A percentile compares a stretch with the other conserved stretches of the same genome.
Conservation (phyloP, 331 rosid species). For the Cydonia oblonga region DNA sequence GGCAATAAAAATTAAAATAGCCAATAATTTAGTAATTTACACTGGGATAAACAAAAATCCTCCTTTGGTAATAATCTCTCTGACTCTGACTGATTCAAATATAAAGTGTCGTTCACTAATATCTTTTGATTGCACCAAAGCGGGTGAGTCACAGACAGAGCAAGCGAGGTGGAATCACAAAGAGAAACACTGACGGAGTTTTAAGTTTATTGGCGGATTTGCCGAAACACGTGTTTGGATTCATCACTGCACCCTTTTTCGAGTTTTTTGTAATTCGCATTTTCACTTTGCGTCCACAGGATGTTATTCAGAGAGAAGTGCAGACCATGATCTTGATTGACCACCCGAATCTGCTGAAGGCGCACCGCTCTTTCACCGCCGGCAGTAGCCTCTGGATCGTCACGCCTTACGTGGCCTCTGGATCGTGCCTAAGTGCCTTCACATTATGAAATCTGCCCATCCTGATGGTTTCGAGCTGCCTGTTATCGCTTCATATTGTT, state of each 20-base stretch:
- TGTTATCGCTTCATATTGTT: constrained; percentile 10
- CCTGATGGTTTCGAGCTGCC: constrained; percentile 21
- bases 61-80: not conserved
- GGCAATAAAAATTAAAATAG: no score
- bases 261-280: not conserved
- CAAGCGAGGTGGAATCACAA: not conserved
- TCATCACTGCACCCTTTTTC: not conserved
- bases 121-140: not conserved
- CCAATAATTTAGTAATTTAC: not conserved
- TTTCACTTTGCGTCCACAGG: not conserved
- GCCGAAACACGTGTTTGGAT: constrained; percentile 1
- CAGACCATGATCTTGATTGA: constrained; percentile 21
- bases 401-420: constrained; percentile 25
- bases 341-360: constrained; percentile 20
- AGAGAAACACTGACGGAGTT: not conserved
- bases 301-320: constrained; percentile 13
- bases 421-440: constrained; percentile 11
- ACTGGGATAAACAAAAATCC: not conserved
- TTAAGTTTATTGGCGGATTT: not conserved
- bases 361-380: constrained; percentile 22
- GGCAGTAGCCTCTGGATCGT: constrained; percentile 21
- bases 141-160: not conserved
- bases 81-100: not conserved
- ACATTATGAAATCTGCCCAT: constrained; percentile 16
- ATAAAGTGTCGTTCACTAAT: not conserved